Percentiles rank a stretch among this genome's conserved stretches.
phyloP scores from a whole-genome alignment of 345 rosid species.

The Orychophragmus violaceus region DNA sequence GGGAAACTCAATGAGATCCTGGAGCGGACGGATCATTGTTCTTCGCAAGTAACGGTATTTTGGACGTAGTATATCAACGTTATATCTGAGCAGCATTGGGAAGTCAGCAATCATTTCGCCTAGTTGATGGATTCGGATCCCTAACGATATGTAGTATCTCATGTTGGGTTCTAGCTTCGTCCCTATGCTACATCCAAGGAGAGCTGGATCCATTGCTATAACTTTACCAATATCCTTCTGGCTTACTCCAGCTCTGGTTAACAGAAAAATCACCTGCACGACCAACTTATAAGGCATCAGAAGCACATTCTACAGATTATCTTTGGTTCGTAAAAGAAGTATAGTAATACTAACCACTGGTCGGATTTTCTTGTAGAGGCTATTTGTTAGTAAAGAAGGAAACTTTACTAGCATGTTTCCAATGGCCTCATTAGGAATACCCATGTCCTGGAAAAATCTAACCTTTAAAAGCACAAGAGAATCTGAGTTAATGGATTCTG shows the following conservation, averaged over 20 bases:
- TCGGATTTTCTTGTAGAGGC: constrained; percentile 81
- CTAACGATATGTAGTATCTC: constrained; percentile 68
- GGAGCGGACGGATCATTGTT: constrained; percentile 75
- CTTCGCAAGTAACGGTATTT: constrained; percentile 75
- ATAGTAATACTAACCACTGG: constrained; percentile 74
- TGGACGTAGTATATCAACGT: constrained; percentile 60
- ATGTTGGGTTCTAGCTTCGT: constrained; percentile 68
- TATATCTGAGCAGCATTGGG: constrained; percentile 82
- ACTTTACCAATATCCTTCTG: constrained; percentile 71
- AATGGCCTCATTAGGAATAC: constrained; percentile 70
- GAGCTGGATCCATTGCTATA: constrained; percentile 75
- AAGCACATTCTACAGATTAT: not conserved
- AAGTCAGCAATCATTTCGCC: constrained; percentile 90
- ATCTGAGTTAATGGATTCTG: constrained; percentile 17
- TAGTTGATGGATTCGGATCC: constrained; percentile 49
- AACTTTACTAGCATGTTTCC: constrained; percentile 91
- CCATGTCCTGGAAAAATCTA: constrained; percentile 69
- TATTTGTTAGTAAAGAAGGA: constrained; percentile 69
- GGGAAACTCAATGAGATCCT: constrained; percentile 80
- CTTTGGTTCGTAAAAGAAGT: not conserved
- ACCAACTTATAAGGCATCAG: too few relatives aligned
- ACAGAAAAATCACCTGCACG: constrained; percentile 76
- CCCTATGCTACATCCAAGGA: constrained; percentile 73
- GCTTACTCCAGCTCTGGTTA: constrained; percentile 73
- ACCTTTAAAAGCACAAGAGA: constrained; percentile 44